These are phyloP conservation scores for Styphnolobium japonicum DNA, from an alignment of 306 rosid genomes.

Conservation along the genomic window DNA sequence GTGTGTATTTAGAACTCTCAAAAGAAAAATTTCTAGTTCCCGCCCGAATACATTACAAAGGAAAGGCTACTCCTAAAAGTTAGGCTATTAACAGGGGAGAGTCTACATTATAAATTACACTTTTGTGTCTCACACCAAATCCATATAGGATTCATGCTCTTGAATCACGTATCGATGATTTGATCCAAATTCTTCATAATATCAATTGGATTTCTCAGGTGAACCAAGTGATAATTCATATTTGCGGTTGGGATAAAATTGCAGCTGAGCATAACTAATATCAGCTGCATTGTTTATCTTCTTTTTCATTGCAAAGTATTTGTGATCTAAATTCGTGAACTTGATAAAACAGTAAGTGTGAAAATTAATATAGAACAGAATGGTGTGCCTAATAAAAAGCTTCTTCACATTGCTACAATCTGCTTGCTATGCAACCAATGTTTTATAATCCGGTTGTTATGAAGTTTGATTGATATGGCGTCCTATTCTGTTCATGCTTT, in stretches of 20 bases:
- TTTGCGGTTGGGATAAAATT: conserved; percentile 16
- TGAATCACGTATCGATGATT: too few species aligned
- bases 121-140: neutral
- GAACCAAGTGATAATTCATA: neutral
- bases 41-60: too few species aligned
- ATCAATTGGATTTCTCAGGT: neutral
- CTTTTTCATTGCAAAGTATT: neutral
- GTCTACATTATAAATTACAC: too few species aligned
- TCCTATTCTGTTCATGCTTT: neutral
- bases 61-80: too few species aligned
- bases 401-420: conserved; percentile 2
- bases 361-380: neutral
- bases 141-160: too few species aligned
- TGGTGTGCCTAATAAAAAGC: neutral
- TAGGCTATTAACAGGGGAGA: too few species aligned
- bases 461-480: neutral
- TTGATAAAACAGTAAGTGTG: neutral
- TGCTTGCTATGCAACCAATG: conserved; percentile 13
- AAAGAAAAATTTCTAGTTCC: too few species aligned
- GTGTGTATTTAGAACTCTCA: too few species aligned
- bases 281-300: neutral
- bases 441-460: neutral
- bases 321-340: neutral
- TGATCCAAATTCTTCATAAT: neutral
- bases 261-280: neutral